These are phyloP conservation scores for Fusarium algeriense DNA, from an alignment of 2,329 filamentous ascomycete species.

Conservation along the genomic window DNA sequence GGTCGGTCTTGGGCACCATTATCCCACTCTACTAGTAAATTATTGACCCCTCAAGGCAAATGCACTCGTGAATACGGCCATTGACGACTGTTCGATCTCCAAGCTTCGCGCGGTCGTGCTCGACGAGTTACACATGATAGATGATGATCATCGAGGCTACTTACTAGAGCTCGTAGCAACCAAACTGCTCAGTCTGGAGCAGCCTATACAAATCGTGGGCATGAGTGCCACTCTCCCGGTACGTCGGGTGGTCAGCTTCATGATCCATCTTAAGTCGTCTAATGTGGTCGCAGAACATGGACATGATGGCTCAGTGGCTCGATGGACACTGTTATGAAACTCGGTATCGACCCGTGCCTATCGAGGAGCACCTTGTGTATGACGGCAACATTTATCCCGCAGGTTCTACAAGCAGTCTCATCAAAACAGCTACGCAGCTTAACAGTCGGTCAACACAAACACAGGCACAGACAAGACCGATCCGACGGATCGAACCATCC, in stretches of 20 bases:
- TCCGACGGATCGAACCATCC: slow-evolving; percentile 67
- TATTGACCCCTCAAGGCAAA: slow-evolving; percentile 68
- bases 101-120: slow-evolving; percentile 76
- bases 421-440: slow-evolving; percentile 68
- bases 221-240: slow-evolving; percentile 85
- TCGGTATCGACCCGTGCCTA: slow-evolving; percentile 78
- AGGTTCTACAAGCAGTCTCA: slow-evolving; percentile 65
- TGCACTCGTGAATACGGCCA: slow-evolving; percentile 77
- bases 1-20: slow-evolving; percentile 46
- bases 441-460: slow-evolving; percentile 50
- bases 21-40: not conserved
- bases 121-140: slow-evolving; percentile 86
- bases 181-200: slow-evolving; percentile 76
- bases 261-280: not conserved
- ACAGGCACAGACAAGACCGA: slow-evolving; percentile 55
- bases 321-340: slow-evolving; percentile 78
- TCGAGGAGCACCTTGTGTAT: slow-evolving; percentile 80
- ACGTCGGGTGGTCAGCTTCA: slow-evolving; percentile 43
- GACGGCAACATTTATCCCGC: slow-evolving; percentile 76
- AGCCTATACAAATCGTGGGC: slow-evolving; percentile 77
- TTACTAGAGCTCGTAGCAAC: slow-evolving; percentile 80
- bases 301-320: slow-evolving; percentile 77
- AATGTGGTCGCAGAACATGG: slow-evolving; percentile 68
- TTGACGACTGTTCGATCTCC: slow-evolving; percentile 76
- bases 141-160: slow-evolving; percentile 81